Conservation (phyloP, 1,139 yeast species). For the Suhomyces guaymorum region DNA sequence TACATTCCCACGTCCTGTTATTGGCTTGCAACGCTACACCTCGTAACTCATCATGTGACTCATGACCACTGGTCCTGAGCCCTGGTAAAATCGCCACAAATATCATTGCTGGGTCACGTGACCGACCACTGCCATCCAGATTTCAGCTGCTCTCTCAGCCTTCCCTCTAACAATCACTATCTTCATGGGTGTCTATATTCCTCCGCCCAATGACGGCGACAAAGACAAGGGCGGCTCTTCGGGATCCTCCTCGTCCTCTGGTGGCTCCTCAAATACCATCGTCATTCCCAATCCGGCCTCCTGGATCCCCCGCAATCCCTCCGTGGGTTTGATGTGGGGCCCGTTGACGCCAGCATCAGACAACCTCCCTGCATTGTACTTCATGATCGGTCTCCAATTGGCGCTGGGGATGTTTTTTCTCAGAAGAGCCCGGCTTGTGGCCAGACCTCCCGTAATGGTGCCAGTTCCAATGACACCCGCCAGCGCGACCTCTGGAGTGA, state of each 20-base stretch:
- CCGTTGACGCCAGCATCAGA: slow-evolving; percentile 68
- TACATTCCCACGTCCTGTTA: too few species aligned
- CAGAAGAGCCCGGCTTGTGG: slow-evolving; percentile 24
- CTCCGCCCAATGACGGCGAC: slow-evolving; percentile 22
- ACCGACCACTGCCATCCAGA: too few species aligned
- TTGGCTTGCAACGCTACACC: too few species aligned
- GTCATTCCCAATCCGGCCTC: slow-evolving; percentile 25
- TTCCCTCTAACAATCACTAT: background rate
- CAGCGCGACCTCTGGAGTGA: too few species aligned
- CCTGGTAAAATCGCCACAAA: too few species aligned
- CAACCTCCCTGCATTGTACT: slow-evolving; percentile 48
- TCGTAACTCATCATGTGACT: too few species aligned
- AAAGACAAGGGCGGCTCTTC: too few species aligned
- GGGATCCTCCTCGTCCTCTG: background rate
- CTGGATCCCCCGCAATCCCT: slow-evolving; percentile 46
- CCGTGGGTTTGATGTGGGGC: slow-evolving; percentile 62
- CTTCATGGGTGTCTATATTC: slow-evolving; percentile 21
- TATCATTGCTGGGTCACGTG: too few species aligned
- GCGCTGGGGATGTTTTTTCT: slow-evolving; percentile 40
- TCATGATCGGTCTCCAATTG: slow-evolving; percentile 51
- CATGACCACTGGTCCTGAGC: too few species aligned
- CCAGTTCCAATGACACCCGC: slow-evolving; percentile 9
- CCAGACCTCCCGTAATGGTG: slow-evolving; percentile 13
- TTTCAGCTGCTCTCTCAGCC: too few species aligned
- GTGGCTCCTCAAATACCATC: slow-evolving; percentile 18